Evolutionary conservation across 345 rosid species (phyloP), one percentile per base, ranked within the genome.

Genomic region (Euphorbia lathyris): DNA sequence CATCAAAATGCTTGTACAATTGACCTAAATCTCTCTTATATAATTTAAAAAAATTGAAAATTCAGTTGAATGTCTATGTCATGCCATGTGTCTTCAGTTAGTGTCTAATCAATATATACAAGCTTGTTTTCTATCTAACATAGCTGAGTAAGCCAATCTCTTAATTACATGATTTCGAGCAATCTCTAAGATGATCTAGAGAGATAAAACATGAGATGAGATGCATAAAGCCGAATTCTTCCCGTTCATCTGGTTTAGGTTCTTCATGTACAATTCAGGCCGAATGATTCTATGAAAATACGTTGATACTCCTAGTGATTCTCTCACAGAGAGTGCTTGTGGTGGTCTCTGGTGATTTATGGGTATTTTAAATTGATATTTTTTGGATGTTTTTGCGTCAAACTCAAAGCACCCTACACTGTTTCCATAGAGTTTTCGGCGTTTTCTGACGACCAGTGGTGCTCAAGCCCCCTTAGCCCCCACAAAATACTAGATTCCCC

Each of bases 1-100:
- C n/a, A n/a, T n/a, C 52, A 62, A 51, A 68, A 27, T 75, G 20
- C 63, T 73, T 47, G 29, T 43, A 52, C 20, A 51, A 45, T 43
- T 58, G 77, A 25, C 62, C 57, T 30, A 32, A 2, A 68, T 68
- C 63, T 36, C 48, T 36, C 42, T n/a, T n/a, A n/a, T n/a, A n/a
- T n/a, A n/a, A n/a, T n/a, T n/a, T n/a, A n/a, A n/a, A n/a, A n/a
- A n/a, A 34, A 7, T 34, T 34, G 38, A 34, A 34, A 34, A 34
- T 38, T 40, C 16, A 3, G 32, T 66, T 19, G 20, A 5, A 40
- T 40, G 6, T 40, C 11, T 40, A 9, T 9, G 9, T 40, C 11
- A 40, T 9, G 9, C 6, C 11, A 40, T 34, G 38, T 34, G 38
- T 34, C 38, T 40, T 1, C 6, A 40, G 1, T 5, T 40, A 40